A percentile compares a stretch with the other conserved stretches of the same genome.
Conservation (phyloP, 2,329 filamentous ascomycete species). For the Podosphaera xanthii region DNA sequence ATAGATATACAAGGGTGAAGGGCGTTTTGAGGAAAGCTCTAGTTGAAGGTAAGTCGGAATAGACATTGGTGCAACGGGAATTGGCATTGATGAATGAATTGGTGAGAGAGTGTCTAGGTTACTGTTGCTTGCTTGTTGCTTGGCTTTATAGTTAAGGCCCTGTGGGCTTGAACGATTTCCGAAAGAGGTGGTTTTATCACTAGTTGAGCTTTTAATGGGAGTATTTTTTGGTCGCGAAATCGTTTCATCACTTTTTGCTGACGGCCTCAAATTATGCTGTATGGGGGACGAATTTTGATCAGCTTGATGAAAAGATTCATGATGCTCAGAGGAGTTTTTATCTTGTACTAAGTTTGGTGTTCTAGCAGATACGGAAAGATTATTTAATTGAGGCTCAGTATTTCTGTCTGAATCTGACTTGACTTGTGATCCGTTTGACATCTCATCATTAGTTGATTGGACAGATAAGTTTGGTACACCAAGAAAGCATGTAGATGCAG, state of each 20-base stretch:
- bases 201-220: conserved; percentile 10
- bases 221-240: conserved; percentile 9
- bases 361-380: background rate
- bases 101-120: conserved; percentile 11
- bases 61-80: conserved; percentile 40
- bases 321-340: background rate
- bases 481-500: conserved; percentile 17
- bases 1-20: conserved; percentile 43
- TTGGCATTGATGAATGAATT: conserved; percentile 30
- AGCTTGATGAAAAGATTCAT: background rate
- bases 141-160: conserved; percentile 8
- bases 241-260: conserved; percentile 6
- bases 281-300: conserved; percentile 7
- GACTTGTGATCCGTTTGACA: background rate
- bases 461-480: background rate
- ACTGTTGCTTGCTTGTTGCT: conserved; percentile 5
- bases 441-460: background rate
- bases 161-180: conserved; percentile 10
- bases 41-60: conserved; percentile 41
- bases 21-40: conserved; percentile 36
- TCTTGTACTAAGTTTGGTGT: background rate
- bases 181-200: conserved; percentile 9
- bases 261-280: conserved; percentile 11
- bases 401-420: background rate
- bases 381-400: background rate